phyloP scores from a whole-genome alignment of 2,329 filamentous ascomycete species.

The Aspergillus tamarii region DNA sequence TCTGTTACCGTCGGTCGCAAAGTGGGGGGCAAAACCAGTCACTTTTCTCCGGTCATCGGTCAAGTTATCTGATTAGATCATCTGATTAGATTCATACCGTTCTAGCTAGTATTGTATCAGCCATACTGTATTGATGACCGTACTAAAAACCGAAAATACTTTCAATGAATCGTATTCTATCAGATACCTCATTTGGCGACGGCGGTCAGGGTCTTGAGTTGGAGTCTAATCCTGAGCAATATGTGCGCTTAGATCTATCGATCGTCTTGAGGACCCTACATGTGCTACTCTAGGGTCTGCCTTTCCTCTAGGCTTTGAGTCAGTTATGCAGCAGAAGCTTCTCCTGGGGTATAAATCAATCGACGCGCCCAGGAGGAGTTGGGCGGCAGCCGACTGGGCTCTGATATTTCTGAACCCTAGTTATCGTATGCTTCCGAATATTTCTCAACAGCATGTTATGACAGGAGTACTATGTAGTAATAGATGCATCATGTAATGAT shows the following conservation, averaged over 20 bases:
- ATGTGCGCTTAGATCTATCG: not conserved
- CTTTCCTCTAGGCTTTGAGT: not conserved
- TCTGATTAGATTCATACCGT: slow-evolving; percentile 28
- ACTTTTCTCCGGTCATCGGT: slow-evolving; percentile 23
- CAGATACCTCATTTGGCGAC: not conserved
- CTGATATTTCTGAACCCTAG: not conserved
- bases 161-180: not conserved
- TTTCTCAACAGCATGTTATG: not conserved
- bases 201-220: not conserved
- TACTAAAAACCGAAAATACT: not conserved
- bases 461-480: not conserved
- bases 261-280: not conserved
- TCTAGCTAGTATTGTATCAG: slow-evolving; percentile 2
- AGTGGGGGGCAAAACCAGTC: not conserved
- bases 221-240: not conserved
- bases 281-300: not conserved
- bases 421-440: not conserved
- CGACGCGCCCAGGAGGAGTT: not conserved
- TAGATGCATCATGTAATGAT: not conserved
- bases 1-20: slow-evolving; percentile 7
- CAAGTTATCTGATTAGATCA: slow-evolving; percentile 32
- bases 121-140: not conserved
- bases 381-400: too few relatives aligned
- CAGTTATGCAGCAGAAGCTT: not conserved
- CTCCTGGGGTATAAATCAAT: too few relatives aligned